A percentile compares a stretch with the other conserved stretches of the same genome.
Conservation (phyloP, 805 yeast species). For the Candida glaebosa region DNA sequence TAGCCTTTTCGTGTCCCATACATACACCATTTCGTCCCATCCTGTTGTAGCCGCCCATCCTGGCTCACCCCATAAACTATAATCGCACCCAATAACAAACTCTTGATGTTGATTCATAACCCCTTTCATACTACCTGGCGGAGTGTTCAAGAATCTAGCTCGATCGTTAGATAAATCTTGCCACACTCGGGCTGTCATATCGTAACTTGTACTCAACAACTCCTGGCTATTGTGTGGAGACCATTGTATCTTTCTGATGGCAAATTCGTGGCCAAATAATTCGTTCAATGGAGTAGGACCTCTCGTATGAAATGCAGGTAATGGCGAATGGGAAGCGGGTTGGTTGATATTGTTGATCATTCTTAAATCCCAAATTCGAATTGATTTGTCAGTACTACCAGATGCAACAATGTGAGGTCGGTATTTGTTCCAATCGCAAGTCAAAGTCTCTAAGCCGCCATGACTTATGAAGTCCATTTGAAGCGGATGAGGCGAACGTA, state of each 20-base stretch:
- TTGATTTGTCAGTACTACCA: slow-evolving; percentile 86
- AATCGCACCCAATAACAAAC: slow-evolving; percentile 90
- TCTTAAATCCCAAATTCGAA: slow-evolving; percentile 85
- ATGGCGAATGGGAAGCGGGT: slow-evolving; percentile 33
- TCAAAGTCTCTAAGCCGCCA: slow-evolving; percentile 73
- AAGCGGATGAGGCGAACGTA: slow-evolving; percentile 61
- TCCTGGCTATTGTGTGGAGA: slow-evolving; percentile 79
- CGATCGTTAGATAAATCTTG: slow-evolving; percentile 61
- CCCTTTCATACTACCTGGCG: slow-evolving; percentile 50
- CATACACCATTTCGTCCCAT: slow-evolving; percentile 93
- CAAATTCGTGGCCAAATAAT: slow-evolving; percentile 82
- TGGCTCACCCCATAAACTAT: slow-evolving; percentile 94
- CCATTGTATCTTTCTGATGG: slow-evolving; percentile 81
- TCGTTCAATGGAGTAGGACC: slow-evolving; percentile 74
- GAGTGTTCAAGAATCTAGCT: slow-evolving; percentile 40
- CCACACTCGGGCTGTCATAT: slow-evolving; percentile 92
- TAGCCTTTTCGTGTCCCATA: slow-evolving; percentile 71
- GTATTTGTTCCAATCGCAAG: slow-evolving; percentile 91
- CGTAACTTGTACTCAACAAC: slow-evolving; percentile 77
- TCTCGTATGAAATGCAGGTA: slow-evolving; percentile 39
- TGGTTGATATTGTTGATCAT: slow-evolving; percentile 48
- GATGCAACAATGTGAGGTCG: slow-evolving; percentile 75
- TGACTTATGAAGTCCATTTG: slow-evolving; percentile 66
- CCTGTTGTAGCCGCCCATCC: slow-evolving; percentile 95
- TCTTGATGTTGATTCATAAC: slow-evolving; percentile 73